Conservation (phyloP, 192 early-diverging fungal species). For the Coemansia sp. region DNA sequence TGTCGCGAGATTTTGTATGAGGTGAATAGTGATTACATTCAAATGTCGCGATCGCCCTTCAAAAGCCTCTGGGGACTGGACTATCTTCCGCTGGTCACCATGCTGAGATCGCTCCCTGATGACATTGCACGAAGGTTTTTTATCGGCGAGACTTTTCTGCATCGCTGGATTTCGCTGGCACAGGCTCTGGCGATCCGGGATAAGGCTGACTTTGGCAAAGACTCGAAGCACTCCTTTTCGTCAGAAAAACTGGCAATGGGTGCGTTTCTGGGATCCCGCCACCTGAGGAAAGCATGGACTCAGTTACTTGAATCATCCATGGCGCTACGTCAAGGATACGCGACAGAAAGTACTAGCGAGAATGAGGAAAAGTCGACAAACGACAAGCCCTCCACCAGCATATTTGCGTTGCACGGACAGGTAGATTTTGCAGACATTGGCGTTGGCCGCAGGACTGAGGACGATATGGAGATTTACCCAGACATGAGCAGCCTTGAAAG, state of each 20-base stretch:
- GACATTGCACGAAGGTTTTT: slow-evolving; percentile 45
- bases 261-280: slow-evolving; percentile 18
- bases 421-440: slow-evolving; percentile 45
- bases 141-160: slow-evolving; percentile 50
- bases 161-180: slow-evolving; percentile 49
- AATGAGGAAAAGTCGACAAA: not conserved
- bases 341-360: not conserved
- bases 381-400: not conserved
- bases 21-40: not conserved
- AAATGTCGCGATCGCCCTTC: slow-evolving; percentile 7
- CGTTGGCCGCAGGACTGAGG: slow-evolving; percentile 34
- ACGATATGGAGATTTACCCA: slow-evolving; percentile 30
- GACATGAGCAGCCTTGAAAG: not conserved
- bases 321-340: slow-evolving; percentile 29
- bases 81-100: slow-evolving; percentile 34
- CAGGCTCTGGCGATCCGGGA: slow-evolving; percentile 45
- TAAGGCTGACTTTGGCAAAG: slow-evolving; percentile 12
- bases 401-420: slow-evolving; percentile 22
- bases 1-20: slow-evolving; percentile 26
- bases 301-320: slow-evolving; percentile 38
- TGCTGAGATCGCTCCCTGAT: slow-evolving; percentile 46
- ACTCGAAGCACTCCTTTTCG: slow-evolving; percentile 1
- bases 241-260: not conserved
- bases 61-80: slow-evolving; percentile 37
- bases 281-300: slow-evolving; percentile 34